Base-by-base conservation (phyloP, 1,284 basidiomycete species). In the Tetrapyrgos nigripes region DNA sequence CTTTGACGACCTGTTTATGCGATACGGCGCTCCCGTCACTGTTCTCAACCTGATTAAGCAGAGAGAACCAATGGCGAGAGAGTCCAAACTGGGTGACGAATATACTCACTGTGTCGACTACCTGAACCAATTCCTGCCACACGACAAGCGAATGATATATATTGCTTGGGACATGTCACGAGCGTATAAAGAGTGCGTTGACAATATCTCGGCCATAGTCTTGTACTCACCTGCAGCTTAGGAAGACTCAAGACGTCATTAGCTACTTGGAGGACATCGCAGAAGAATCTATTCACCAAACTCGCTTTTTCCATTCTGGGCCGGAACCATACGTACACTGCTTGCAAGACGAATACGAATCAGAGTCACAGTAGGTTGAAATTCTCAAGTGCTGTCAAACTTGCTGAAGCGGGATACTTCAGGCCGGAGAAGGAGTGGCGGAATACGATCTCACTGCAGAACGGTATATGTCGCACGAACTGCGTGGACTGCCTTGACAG, bases 401-500 rank as follows among this genome's bases (percentile, higher is more conserved):
- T 6, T 19, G 21, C 49, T 58, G 46, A 29, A 50, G n/a, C 35
- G 29, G 46, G 17, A 19, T 24, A 8, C 21, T 28, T 21, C n/a
- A 59, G 57, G n/a, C n/a, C 58, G 37, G 70, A 74, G 23, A 66
- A 73, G 11, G 70, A 78, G 1, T 91, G 88, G 82, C 85, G 94
- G 8, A 79, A 78, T 49, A 81, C 79, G 1, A 93, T 97, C 61
- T 83, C 88, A 1, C 75, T 99, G 13, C 97, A 99, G 74, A 93
- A 92, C 53, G 97, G 97, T 3, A 85, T 98, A 35, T 93, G 92
- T 65, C 84, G 95, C 8, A 94, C 88, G 0, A 97, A 97, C 68
- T 97, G 93, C 64, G 94, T 99, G 1, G 97, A 99, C 70, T 99
- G 97, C 69, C 81, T 99, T 8, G 97, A 99, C 72, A 87, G 96